phyloP scores from a whole-genome alignment of 2,329 filamentous ascomycete genomes.

The Penicillium verrucosum region DNA sequence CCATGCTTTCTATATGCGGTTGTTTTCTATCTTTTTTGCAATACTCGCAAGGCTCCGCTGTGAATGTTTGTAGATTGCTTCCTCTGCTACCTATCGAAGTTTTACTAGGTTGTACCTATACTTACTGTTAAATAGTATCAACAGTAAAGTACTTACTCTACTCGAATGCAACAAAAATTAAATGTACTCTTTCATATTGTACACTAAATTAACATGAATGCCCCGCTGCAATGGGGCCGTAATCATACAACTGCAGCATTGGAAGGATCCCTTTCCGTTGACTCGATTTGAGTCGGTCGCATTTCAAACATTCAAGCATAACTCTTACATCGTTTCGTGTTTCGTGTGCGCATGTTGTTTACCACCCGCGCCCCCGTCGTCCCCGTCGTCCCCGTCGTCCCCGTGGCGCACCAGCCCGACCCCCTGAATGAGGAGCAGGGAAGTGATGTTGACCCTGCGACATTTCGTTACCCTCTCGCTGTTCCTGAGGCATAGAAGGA shows the following conservation, averaged over 20 bases:
- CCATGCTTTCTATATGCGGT: background rate
- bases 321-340: slow-evolving; percentile 6
- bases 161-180: background rate
- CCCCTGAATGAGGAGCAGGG: slow-evolving; percentile 30
- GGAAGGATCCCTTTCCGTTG: background rate
- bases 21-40: background rate
- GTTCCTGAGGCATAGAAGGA: slow-evolving; percentile 12
- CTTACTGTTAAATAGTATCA: background rate
- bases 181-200: background rate
- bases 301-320: background rate
- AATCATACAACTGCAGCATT: background rate
- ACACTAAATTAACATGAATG: background rate
- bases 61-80: background rate
- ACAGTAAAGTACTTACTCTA: background rate
- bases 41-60: background rate
- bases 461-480: slow-evolving; percentile 18
- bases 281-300: background rate
- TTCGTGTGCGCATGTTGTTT: slow-evolving; percentile 2
- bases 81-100: background rate
- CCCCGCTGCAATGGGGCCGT: background rate
- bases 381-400: slow-evolving; percentile 13
- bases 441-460: slow-evolving; percentile 34
- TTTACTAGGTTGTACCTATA: background rate
- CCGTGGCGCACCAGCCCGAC: slow-evolving; percentile 23
- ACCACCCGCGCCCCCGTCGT: slow-evolving; percentile 9